Evolutionary conservation across 768 basidiomycete genomes (phyloP).

Genomic region (Rhizopogon rudus): DNA sequence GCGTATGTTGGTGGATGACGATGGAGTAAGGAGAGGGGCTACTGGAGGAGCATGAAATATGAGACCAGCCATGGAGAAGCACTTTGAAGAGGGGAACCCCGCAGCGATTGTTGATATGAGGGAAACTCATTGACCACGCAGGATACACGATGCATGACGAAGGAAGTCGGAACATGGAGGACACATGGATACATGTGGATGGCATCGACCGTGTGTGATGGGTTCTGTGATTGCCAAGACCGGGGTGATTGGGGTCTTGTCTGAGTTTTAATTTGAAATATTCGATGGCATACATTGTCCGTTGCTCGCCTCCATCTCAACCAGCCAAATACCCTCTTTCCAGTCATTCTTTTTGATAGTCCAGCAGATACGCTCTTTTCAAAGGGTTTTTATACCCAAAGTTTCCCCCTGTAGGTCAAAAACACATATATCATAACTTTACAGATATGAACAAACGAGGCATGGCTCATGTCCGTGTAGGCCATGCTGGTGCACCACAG

Average conservation of each 20-base stretch:
- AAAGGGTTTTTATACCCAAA: slow-evolving; percentile 5
- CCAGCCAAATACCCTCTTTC: not conserved
- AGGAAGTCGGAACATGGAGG: too few relatives aligned
- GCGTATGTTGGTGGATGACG: not conserved
- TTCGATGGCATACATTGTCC: not conserved
- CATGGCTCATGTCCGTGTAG: slow-evolving; percentile 19
- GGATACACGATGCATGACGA: too few relatives aligned
- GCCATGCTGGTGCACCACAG: slow-evolving; percentile 16
- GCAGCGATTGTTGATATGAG: not conserved
- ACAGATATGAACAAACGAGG: slow-evolving; percentile 25
- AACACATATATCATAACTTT: slow-evolving; percentile 4
- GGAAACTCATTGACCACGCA: not conserved
- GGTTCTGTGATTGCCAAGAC: not conserved
- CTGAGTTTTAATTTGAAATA: slow-evolving; percentile 5
- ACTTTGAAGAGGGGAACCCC: not conserved
- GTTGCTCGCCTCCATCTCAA: slow-evolving; percentile 3
- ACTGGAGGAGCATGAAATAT: slow-evolving; percentile 1
- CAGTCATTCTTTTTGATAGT: slow-evolving; percentile 13
- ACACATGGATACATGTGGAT: too few relatives aligned
- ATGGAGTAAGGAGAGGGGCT: not conserved
- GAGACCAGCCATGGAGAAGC: not conserved
- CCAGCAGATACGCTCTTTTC: slow-evolving; percentile 24
- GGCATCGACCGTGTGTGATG: too few relatives aligned
- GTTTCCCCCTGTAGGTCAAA: slow-evolving; percentile 1
- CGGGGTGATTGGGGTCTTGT: not conserved